A percentile compares a stretch with the other conserved stretches of the same genome.
Conservation (phyloP, 371 early-diverging fungal species). For the Mucor saturninus region DNA sequence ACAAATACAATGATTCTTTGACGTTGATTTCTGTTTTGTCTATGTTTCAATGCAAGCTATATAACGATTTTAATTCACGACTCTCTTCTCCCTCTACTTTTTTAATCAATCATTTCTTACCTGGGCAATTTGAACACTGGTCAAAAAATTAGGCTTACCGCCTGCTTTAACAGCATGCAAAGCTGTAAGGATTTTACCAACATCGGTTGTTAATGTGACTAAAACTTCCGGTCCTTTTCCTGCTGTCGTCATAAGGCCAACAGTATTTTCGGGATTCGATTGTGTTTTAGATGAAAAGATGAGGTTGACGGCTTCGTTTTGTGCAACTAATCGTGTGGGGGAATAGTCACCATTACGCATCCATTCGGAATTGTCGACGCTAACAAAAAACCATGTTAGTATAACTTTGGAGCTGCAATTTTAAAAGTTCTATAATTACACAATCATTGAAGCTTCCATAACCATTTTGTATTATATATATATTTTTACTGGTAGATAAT, state of each 20-base stretch:
- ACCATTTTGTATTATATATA: slow-evolving; percentile 43
- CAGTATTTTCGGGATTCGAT: slow-evolving; percentile 94
- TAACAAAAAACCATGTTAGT: slow-evolving; percentile 27
- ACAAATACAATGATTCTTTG: slow-evolving; percentile 96
- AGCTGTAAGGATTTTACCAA: slow-evolving; percentile 89
- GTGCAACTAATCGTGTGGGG: slow-evolving; percentile 93
- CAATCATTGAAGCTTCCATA: slow-evolving; percentile 68
- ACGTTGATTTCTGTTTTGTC: slow-evolving; percentile 94
- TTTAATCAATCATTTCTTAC: slow-evolving; percentile 48
- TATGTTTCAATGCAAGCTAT: slow-evolving; percentile 94
- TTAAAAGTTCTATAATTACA: slow-evolving; percentile 43
- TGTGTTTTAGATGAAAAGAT: slow-evolving; percentile 93
- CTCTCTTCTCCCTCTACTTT: no score
- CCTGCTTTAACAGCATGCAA: slow-evolving; percentile 80
- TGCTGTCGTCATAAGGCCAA: slow-evolving; percentile 96
- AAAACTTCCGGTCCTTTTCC: slow-evolving; percentile 97
- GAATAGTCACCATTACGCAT: slow-evolving; percentile 99
- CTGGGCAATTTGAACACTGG: slow-evolving; percentile 95
- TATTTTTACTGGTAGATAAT: neutral
- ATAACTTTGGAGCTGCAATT: neutral
- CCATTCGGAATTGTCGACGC: slow-evolving; percentile 99
- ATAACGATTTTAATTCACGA: neutral
- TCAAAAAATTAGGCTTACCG: slow-evolving; percentile 79
- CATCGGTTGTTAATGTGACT: slow-evolving; percentile 88
- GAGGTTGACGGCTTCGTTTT: slow-evolving; percentile 93